Conservation (phyloP, 208 protist genomes). For the Strigomonas culicis region DNA sequence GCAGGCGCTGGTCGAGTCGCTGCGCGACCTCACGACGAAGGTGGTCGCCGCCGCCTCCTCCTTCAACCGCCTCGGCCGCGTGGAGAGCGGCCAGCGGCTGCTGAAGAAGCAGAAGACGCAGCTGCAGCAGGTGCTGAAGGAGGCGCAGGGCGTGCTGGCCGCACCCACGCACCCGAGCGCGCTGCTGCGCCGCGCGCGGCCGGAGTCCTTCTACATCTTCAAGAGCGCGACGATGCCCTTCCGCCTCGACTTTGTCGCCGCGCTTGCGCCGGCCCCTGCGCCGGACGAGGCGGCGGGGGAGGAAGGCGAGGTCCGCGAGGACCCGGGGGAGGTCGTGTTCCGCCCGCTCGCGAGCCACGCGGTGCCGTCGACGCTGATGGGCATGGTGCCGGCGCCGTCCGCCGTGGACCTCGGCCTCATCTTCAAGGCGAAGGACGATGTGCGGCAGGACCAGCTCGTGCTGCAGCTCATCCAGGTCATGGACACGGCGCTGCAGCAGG, state of each 20-base stretch:
- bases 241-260: conserved; percentile 30
- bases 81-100: neutral
- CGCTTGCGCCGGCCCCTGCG: conserved; percentile 3
- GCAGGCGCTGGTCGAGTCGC: conserved; percentile 32
- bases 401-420: conserved; percentile 48
- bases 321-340: neutral
- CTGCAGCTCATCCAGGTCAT: conserved; percentile 91
- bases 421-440: conserved; percentile 95
- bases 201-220: conserved; percentile 66
- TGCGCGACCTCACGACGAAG: conserved; percentile 26
- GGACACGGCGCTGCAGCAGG: conserved; percentile 88
- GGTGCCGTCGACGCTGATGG: neutral
- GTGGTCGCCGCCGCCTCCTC: too few species aligned
- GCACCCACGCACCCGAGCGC: conserved; percentile 58
- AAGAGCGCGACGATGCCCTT: conserved; percentile 84
- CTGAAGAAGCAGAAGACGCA: too few species aligned
- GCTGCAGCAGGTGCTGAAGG: too few species aligned
- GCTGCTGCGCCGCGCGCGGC: conserved; percentile 27
- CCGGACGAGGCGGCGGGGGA: neutral
- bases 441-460: conserved; percentile 98
- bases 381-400: conserved; percentile 1
- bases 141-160: conserved; percentile 31
- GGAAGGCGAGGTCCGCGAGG: neutral
- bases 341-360: neutral
- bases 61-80: neutral